These are phyloP conservation scores for Clarireedia hainanense DNA, from an alignment of 2,329 filamentous ascomycete genomes.

Conservation along the genomic window DNA sequence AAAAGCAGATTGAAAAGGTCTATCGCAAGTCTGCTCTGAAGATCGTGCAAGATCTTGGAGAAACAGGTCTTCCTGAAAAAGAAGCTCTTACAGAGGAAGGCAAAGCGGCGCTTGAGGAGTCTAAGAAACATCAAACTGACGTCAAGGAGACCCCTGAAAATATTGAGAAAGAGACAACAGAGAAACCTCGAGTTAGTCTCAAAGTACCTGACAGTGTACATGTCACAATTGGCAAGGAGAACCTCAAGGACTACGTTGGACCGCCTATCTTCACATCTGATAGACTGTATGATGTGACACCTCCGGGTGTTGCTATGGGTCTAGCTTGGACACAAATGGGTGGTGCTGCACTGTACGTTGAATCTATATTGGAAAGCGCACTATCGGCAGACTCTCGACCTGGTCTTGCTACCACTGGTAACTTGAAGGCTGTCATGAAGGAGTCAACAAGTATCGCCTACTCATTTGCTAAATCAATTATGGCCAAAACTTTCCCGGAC, in stretches of 20 bases:
- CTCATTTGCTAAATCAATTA: conserved; percentile 84
- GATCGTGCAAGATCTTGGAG: conserved; percentile 90
- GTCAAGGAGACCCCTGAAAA: conserved; percentile 51
- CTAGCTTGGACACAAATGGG: conserved; percentile 97
- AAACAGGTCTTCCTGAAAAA: conserved; percentile 72
- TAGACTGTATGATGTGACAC: conserved; percentile 86
- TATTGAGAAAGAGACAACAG: conserved; percentile 50
- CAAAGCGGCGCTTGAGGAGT: conserved; percentile 66
- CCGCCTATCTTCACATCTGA: conserved; percentile 94
- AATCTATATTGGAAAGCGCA: conserved; percentile 85
- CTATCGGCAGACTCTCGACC: conserved; percentile 67
- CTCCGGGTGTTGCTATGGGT: conserved; percentile 93
- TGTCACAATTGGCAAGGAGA: conserved; percentile 78
- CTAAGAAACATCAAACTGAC: conserved; percentile 56
- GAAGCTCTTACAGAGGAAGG: conserved; percentile 79
- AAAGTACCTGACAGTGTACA: conserved; percentile 82
- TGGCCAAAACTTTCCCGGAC: conserved; percentile 76
- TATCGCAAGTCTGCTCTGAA: conserved; percentile 96
- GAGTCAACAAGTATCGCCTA: conserved; percentile 94
- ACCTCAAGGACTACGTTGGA: conserved; percentile 93
- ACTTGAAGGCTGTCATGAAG: conserved; percentile 95
- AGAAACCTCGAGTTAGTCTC: conserved; percentile 64
- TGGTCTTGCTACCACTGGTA: conserved; percentile 84
- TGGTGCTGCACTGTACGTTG: conserved; percentile 91
- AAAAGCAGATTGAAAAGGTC: conserved; percentile 99